These are phyloP conservation scores for Rhexocercosporidium sp. DNA, from an alignment of 2,329 filamentous ascomycete genomes.

Conservation along the genomic window DNA sequence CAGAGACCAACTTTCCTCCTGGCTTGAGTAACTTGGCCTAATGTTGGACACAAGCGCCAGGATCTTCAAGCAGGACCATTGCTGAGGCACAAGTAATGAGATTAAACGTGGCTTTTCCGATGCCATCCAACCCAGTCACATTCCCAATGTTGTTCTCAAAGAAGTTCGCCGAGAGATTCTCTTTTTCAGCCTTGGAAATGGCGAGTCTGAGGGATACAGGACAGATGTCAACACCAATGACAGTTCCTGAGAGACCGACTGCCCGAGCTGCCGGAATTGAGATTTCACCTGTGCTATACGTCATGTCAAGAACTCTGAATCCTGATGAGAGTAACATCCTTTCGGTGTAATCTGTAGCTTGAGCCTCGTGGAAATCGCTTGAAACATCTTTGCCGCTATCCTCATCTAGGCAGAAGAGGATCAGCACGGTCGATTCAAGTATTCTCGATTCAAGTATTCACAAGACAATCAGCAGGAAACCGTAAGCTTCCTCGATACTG, in stretches of 20 bases:
- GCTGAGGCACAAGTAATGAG: conserved; percentile 25
- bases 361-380: conserved; percentile 19
- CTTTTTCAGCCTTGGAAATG: conserved; percentile 19
- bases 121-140: conserved; percentile 16
- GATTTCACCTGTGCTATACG: conserved; percentile 28
- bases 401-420: conserved; percentile 10
- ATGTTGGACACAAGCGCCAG: conserved; percentile 18
- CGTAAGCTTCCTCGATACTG: not conserved
- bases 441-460: not conserved
- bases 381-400: conserved; percentile 5
- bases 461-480: not conserved
- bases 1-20: conserved; percentile 27
- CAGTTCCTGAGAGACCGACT: conserved; percentile 18
- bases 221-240: conserved; percentile 30
- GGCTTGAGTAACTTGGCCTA: conserved; percentile 29
- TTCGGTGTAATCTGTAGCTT: conserved; percentile 27
- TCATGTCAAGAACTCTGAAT: conserved; percentile 26
- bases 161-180: conserved; percentile 14
- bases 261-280: conserved; percentile 18
- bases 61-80: conserved; percentile 23
- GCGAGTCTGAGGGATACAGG: conserved; percentile 19
- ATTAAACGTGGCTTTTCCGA: conserved; percentile 22
- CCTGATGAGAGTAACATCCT: conserved; percentile 23
- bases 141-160: conserved; percentile 23
- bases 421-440: not conserved